These are phyloP conservation scores for Lunasporangiospora selenospora DNA, from an alignment of 192 early-diverging fungal genomes.

Conservation along the genomic window DNA sequence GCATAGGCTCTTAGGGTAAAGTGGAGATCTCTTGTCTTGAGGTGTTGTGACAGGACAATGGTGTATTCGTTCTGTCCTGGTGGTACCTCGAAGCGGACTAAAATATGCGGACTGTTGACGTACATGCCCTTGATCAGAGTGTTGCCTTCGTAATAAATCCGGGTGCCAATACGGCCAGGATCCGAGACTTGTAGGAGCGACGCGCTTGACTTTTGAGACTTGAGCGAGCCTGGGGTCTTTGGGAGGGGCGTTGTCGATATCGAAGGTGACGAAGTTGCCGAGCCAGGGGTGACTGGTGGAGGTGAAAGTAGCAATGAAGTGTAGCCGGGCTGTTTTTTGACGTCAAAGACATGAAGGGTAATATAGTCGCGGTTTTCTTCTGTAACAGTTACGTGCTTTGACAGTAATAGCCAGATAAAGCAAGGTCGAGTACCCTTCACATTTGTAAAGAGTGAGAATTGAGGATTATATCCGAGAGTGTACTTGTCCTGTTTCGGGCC, in stretches of 20 bases:
- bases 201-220: not conserved
- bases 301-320: slow-evolving; percentile 2
- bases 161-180: no score
- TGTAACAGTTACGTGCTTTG: slow-evolving; percentile 83
- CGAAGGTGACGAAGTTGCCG: not conserved
- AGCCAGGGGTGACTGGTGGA: not conserved
- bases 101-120: slow-evolving; percentile 86
- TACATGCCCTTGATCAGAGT: slow-evolving; percentile 73
- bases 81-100: slow-evolving; percentile 70
- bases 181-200: not conserved
- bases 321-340: slow-evolving; percentile 17
- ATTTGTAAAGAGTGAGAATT: slow-evolving; percentile 73
- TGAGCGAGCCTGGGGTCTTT: slow-evolving; percentile 55
- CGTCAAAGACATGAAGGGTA: slow-evolving; percentile 84
- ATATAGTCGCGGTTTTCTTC: slow-evolving; percentile 91
- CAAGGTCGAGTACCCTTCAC: slow-evolving; percentile 55
- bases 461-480: slow-evolving; percentile 80
- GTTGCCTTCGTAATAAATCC: slow-evolving; percentile 38
- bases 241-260: slow-evolving; percentile 59
- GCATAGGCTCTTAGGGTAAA: slow-evolving; percentile 80
- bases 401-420: slow-evolving; percentile 80
- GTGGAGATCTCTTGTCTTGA: slow-evolving; percentile 71
- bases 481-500: slow-evolving; percentile 59
- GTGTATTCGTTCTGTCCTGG: slow-evolving; percentile 67
- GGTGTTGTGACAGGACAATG: slow-evolving; percentile 82